Conservation (phyloP, 2,329 filamentous ascomycete species). For the Colletotrichum destructivum region DNA sequence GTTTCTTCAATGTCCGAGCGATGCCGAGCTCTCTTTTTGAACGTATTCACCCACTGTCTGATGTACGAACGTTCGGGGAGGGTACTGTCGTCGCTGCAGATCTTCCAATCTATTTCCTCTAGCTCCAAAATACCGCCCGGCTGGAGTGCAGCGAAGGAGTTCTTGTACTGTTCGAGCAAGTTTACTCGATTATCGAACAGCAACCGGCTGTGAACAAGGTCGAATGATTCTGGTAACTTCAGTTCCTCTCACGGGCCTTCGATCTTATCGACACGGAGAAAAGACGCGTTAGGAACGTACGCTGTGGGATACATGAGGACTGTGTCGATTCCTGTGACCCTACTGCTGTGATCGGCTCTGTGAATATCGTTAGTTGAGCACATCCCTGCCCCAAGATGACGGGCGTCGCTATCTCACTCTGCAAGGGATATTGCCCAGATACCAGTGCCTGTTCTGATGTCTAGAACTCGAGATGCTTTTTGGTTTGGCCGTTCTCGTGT, state of each 20-base stretch:
- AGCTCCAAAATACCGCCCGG: not conserved
- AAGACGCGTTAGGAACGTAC: not conserved
- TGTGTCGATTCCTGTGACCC: not conserved
- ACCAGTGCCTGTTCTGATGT: not conserved
- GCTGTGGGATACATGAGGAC: not conserved
- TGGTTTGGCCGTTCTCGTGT: not conserved
- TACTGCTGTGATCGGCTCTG: not conserved
- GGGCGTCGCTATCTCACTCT: not conserved
- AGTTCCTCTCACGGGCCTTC: not conserved
- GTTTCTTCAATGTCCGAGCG: not conserved
- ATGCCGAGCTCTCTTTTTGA: not conserved
- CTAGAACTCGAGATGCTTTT: not conserved
- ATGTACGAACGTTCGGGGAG: not conserved
- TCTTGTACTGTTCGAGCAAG: not conserved
- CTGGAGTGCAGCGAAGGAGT: not conserved
- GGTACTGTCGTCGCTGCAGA: not conserved
- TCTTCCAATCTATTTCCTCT: not conserved
- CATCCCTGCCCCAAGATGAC: not conserved
- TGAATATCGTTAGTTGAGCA: not conserved
- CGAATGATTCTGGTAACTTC: not conserved
- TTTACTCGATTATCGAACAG: not conserved
- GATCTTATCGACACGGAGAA: not conserved
- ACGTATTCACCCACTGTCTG: not conserved
- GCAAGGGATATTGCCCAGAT: not conserved
- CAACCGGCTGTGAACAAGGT: not conserved